Base-by-base conservation (phyloP, 2,329 filamentous ascomycete species). In the Cercospora janseana region DNA sequence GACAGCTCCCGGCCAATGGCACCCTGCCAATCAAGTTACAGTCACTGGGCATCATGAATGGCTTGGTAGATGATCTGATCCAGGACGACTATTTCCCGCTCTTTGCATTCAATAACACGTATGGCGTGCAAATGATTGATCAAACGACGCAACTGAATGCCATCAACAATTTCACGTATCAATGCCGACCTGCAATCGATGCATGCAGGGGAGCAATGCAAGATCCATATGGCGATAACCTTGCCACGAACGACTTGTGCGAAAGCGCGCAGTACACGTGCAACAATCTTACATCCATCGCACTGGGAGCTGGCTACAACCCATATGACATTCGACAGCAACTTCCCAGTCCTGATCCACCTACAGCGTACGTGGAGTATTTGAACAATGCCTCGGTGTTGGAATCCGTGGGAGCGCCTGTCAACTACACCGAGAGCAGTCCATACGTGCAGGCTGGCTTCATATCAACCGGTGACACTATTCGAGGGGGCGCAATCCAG, bases 1-100 rank as follows among this genome's bases (percentile, higher is more conserved):
- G 81, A 3, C 66, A 73, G 1, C 51, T 80, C 1, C 65, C 75
- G 6, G 67, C 63, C 13, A 77, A 77, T 52, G 72, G 69, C 27
- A 82, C 79, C 2, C 68, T 85, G 8, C 75, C 80, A 23, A 79
- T 87, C 41, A 76, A 79, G 46, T 72, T 89, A 6, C 72, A 71
- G 10, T 80, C 84, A 0, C 68, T 89, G 0, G 85, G 85, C 16
- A 85, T 90, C 51, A 72, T 88, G 51, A 87, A 89, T 64, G 86
- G 85, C 9, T 80, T 84, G 56, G 72, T 89, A 27, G 87, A 90
- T 61, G 75, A 79, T 58, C 65, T 81, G 23, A 73, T 82, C 1
- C 83, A 88, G 67, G 72, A 73, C 3, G 77, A 79, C 2, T 79
- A 70, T 58, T 82, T 79, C 56, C 75, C 80, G 1, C 63, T 67